phyloP scores from a whole-genome alignment of 2,329 filamentous ascomycete genomes.

The Aspergillus brasiliensis region DNA sequence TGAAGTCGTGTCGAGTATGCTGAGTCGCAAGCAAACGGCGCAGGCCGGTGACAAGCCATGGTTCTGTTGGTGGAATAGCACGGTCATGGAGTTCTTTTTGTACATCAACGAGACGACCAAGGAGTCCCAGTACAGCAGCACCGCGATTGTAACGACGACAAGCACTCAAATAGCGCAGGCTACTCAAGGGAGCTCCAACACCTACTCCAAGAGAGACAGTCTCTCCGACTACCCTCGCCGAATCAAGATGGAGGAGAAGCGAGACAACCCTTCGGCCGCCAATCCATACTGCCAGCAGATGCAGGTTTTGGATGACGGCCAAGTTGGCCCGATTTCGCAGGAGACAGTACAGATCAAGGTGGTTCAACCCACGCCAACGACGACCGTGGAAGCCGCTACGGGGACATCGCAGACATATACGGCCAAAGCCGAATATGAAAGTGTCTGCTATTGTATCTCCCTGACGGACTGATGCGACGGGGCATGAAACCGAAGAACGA shows the following conservation, averaged over 20 bases:
- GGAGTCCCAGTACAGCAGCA: constrained; percentile 23
- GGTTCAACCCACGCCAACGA: constrained; percentile 38
- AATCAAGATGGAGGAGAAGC: constrained; percentile 68
- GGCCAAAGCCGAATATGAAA: constrained; percentile 37
- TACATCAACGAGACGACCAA: constrained; percentile 59
- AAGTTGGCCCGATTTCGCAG: constrained; percentile 34
- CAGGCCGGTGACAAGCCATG: constrained; percentile 64
- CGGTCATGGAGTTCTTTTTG: constrained; percentile 67
- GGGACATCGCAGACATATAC: constrained; percentile 38
- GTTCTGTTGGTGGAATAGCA: constrained; percentile 71
- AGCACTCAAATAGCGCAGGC: background rate
- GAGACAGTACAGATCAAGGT: constrained; percentile 38
- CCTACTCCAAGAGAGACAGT: constrained; percentile 7
- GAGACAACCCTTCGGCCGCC: constrained; percentile 45
- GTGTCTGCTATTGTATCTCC: constrained; percentile 39
- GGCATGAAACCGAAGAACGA: background rate
- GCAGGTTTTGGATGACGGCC: constrained; percentile 57
- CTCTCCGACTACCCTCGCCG: constrained; percentile 54
- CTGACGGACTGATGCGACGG: constrained; percentile 33
- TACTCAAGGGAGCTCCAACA: background rate
- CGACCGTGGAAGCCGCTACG: constrained; percentile 30
- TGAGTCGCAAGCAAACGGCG: constrained; percentile 45
- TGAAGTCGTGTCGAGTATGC: constrained; percentile 26
- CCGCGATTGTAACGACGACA: constrained; percentile 13
- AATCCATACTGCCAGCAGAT: constrained; percentile 67